Conservation (phyloP, 192 early-diverging fungal species). For the Powellomyces hirtus region DNA sequence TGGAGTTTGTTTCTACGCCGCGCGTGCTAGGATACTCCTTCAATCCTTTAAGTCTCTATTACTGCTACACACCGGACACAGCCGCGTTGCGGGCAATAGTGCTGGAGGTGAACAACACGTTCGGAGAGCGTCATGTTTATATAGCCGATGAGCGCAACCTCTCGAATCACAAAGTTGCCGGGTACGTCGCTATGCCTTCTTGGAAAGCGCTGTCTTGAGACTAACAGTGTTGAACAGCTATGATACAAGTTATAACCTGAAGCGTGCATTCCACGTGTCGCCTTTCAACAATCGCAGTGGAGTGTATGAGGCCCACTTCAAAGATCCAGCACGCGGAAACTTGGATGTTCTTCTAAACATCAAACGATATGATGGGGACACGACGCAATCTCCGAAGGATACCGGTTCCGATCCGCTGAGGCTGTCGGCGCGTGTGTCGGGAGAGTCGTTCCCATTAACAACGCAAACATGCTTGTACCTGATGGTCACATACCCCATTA, state of each 20-base stretch:
- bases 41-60: constrained; percentile 56
- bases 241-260: constrained; percentile 18
- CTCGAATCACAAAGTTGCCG: constrained; percentile 3
- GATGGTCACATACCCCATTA: constrained; percentile 42
- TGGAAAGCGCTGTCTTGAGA: too few species aligned
- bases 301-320: constrained; percentile 39
- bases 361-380: constrained; percentile 27
- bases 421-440: constrained; percentile 33
- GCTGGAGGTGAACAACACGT: constrained; percentile 62
- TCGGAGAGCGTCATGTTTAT: constrained; percentile 57
- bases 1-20: constrained; percentile 52
- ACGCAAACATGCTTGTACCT: constrained; percentile 18
- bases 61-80: constrained; percentile 33
- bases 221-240: too few species aligned
- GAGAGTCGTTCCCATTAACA: constrained; percentile 13
- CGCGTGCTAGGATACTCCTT: constrained; percentile 48
- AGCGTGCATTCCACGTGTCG: constrained; percentile 44
- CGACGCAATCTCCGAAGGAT: background rate
- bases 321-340: background rate
- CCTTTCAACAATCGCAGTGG: constrained; percentile 53
- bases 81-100: constrained; percentile 27
- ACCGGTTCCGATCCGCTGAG: background rate
- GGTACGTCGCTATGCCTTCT: constrained; percentile 31
- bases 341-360: constrained; percentile 38
- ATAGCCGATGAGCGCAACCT: constrained; percentile 30